phyloP scores from a whole-genome alignment of 1,284 basidiomycete species.

The Apiotrichum domesticum region DNA sequence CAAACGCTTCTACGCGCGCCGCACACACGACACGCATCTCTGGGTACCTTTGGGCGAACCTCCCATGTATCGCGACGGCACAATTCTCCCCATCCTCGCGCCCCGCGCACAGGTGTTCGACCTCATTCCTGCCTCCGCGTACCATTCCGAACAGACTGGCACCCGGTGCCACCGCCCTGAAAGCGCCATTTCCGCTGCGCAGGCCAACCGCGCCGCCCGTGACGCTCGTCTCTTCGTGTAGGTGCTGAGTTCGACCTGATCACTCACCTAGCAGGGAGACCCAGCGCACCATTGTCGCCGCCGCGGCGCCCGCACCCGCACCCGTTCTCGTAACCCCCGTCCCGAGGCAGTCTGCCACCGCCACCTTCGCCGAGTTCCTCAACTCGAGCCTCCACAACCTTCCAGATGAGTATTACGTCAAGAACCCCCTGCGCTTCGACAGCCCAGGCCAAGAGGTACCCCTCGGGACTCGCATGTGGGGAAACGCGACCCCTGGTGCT shows the following conservation, averaged over 20 bases:
- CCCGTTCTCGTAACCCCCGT: neutral
- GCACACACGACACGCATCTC: conserved; percentile 1
- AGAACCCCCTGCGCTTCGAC: conserved; percentile 3
- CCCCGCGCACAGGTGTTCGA: conserved; percentile 6
- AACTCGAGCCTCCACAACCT: neutral
- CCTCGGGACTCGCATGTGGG: neutral
- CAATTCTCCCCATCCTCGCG: conserved; percentile 1
- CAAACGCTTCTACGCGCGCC: conserved; percentile 4
- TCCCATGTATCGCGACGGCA: neutral
- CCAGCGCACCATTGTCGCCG: neutral
- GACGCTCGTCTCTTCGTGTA: conserved; percentile 1
- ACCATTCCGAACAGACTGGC: conserved; percentile 1
- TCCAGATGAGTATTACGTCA: neutral
- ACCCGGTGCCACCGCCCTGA: conserved; percentile 8
- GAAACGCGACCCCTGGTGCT: conserved; percentile 1
- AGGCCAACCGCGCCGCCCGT: conserved; percentile 1
- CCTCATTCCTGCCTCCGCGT: conserved; percentile 3
- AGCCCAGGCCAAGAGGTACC: neutral
- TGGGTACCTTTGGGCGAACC: neutral
- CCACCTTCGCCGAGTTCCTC: neutral
- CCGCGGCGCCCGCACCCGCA: neutral
- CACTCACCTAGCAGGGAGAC: too few relatives aligned
- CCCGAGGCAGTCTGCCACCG: neutral
- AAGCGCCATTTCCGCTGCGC: conserved; percentile 4
- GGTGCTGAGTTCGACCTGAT: too few relatives aligned